phyloP scores from a whole-genome alignment of 1,284 basidiomycete genomes.

The Sphagnurus paluster region DNA sequence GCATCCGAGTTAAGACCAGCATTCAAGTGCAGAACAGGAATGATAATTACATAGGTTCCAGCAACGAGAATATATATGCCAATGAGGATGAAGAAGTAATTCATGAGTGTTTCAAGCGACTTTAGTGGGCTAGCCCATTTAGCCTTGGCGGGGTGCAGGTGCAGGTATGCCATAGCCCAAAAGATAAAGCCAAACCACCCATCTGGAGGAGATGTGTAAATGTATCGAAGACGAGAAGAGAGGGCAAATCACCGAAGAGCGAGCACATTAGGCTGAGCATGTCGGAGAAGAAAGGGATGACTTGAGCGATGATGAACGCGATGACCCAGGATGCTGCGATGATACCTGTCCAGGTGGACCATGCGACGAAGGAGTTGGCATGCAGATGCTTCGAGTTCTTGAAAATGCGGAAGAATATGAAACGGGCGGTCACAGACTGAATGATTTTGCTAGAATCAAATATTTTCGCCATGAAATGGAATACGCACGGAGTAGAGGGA shows the following conservation, averaged over 20 bases:
- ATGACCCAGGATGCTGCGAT: slow-evolving; percentile 56
- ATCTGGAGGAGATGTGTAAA: slow-evolving; percentile 20
- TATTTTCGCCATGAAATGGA: background rate
- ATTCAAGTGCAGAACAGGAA: too few species aligned
- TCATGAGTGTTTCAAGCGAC: slow-evolving; percentile 38
- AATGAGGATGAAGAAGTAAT: slow-evolving; percentile 39
- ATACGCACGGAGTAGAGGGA: slow-evolving; percentile 39
- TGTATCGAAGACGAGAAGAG: too few species aligned
- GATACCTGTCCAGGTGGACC: slow-evolving; percentile 59
- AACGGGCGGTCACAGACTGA: slow-evolving; percentile 46
- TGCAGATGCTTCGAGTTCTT: slow-evolving; percentile 48
- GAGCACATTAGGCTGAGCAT: slow-evolving; percentile 47
- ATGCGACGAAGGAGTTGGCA: slow-evolving; percentile 57
- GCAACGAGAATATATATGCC: slow-evolving; percentile 41
- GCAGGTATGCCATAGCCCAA: slow-evolving; percentile 48
- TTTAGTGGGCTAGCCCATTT: slow-evolving; percentile 37
- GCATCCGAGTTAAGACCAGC: background rate
- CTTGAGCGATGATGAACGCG: slow-evolving; percentile 59
- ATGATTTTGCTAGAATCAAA: background rate
- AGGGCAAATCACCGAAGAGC: slow-evolving; percentile 36
- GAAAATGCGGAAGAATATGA: slow-evolving; percentile 53
- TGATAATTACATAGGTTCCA: slow-evolving; percentile 41
- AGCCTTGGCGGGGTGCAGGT: slow-evolving; percentile 35
- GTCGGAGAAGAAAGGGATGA: slow-evolving; percentile 50
- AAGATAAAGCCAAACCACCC: slow-evolving; percentile 45